These are phyloP conservation scores for Cymodocea nodosa DNA, from an alignment of 116 monocot species.

Conservation along the genomic window DNA sequence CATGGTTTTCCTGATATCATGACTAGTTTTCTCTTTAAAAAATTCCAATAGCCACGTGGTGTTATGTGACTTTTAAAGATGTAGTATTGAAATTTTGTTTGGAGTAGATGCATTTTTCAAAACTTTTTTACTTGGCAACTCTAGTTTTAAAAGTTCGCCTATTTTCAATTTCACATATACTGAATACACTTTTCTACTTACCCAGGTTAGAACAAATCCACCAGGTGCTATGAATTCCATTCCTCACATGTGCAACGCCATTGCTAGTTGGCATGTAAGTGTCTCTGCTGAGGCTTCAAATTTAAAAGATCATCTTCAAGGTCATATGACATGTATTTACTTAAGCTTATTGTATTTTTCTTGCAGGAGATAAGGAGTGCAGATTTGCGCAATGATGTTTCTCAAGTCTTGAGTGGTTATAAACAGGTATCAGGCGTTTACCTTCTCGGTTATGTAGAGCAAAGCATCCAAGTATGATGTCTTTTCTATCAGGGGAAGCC, in stretches of 20 bases:
- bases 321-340: neutral
- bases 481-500: neutral
- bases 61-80: too few species aligned
- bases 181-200: neutral
- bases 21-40: too few species aligned
- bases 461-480: neutral
- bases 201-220: constrained; percentile 79
- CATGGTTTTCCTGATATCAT: too few species aligned
- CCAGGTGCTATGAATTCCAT: constrained; percentile 54
- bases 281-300: neutral
- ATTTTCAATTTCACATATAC: neutral
- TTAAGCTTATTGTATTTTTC: neutral
- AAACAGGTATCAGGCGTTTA: constrained; percentile 49
- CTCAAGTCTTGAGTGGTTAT: constrained; percentile 78
- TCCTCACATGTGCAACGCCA: constrained; percentile 54
- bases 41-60: too few species aligned
- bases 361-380: constrained; percentile 75
- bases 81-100: too few species aligned
- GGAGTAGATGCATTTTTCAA: too few species aligned
- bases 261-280: constrained; percentile 97
- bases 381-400: constrained; percentile 66
- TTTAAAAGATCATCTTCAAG: neutral
- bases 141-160: too few species aligned
- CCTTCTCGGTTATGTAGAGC: too few species aligned
- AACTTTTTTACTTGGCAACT: too few species aligned